Conservation (phyloP, 2,329 filamentous ascomycete genomes). For the Sporothrix pseudoabietina region DNA sequence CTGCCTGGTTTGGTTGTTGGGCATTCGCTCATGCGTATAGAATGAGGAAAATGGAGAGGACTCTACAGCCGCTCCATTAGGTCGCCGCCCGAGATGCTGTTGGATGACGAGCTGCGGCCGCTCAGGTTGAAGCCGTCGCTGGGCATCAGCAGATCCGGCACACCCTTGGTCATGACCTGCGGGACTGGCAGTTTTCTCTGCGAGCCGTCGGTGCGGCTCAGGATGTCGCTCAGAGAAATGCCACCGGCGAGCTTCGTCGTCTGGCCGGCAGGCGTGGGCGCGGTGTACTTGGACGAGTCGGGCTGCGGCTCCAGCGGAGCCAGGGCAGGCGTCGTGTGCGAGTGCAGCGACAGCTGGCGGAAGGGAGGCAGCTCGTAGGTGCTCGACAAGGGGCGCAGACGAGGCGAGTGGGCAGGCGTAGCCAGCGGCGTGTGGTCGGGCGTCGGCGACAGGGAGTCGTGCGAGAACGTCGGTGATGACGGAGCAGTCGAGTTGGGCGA, state of each 20-base stretch:
- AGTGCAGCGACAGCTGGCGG: conserved; percentile 60
- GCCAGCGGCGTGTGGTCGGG: conserved; percentile 98
- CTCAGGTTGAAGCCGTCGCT: conserved; percentile 68
- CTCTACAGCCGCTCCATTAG: conserved; percentile 45
- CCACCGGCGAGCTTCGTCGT: conserved; percentile 60
- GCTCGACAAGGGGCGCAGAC: conserved; percentile 76
- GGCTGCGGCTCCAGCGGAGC: conserved; percentile 62
- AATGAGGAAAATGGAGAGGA: neutral
- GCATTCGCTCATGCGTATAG: neutral
- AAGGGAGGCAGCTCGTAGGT: conserved; percentile 82
- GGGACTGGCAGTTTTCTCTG: conserved; percentile 90
- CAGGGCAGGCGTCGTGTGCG: conserved; percentile 56
- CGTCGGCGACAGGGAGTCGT: conserved; percentile 92
- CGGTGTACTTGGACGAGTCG: conserved; percentile 46
- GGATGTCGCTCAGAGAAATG: conserved; percentile 87
- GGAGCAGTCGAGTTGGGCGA: conserved; percentile 95
- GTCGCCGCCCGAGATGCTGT: conserved; percentile 74
- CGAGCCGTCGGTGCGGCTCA: conserved; percentile 82
- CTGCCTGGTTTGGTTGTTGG: neutral
- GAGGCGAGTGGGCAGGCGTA: conserved; percentile 91
- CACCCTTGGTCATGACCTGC: conserved; percentile 79
- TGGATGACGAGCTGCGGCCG: conserved; percentile 74
- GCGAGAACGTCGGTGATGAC: conserved; percentile 93
- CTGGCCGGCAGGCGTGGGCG: conserved; percentile 56
- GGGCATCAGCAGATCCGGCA: conserved; percentile 77